These are phyloP conservation scores for Candida nanaspora DNA, from an alignment of 805 yeast genomes.

Conservation along the genomic window DNA sequence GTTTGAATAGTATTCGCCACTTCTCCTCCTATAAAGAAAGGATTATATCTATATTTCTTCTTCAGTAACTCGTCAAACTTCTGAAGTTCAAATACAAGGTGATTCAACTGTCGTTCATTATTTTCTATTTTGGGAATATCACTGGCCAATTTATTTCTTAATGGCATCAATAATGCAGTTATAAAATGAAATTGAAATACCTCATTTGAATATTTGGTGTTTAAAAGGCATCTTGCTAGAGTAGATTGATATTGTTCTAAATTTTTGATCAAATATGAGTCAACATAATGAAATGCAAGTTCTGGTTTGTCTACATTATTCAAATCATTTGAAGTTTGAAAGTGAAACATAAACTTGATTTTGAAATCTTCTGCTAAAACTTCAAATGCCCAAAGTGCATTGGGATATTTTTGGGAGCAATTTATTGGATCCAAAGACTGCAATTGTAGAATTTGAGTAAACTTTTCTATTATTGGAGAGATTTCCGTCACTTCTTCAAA, in stretches of 20 bases:
- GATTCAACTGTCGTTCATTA: slow-evolving; percentile 45
- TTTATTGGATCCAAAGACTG: slow-evolving; percentile 27
- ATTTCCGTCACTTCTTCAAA: not conserved
- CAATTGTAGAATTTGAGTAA: slow-evolving; percentile 12
- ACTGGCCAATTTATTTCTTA: slow-evolving; percentile 34
- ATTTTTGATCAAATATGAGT: slow-evolving; percentile 30
- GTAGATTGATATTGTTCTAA: slow-evolving; percentile 21
- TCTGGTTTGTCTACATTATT: slow-evolving; percentile 65
- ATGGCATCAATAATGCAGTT: slow-evolving; percentile 37
- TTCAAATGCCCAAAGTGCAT: slow-evolving; percentile 44
- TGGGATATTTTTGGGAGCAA: slow-evolving; percentile 29
- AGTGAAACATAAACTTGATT: slow-evolving; percentile 53
- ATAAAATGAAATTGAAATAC: slow-evolving; percentile 32
- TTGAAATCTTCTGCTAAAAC: slow-evolving; percentile 38
- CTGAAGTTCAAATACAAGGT: slow-evolving; percentile 49
- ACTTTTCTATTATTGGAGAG: not conserved
- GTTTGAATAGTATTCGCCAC: slow-evolving; percentile 11
- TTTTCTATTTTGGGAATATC: slow-evolving; percentile 18
- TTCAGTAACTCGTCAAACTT: slow-evolving; percentile 48
- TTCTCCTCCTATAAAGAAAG: slow-evolving; percentile 16
- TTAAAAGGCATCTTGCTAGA: slow-evolving; percentile 21
- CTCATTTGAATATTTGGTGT: slow-evolving; percentile 8
- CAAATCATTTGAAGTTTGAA: slow-evolving; percentile 46
- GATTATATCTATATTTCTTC: slow-evolving; percentile 34
- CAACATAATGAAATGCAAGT: slow-evolving; percentile 52